Evolutionary conservation across 257 asterid genomes (phyloP).

Genomic region (Primulina huaijiensis): DNA sequence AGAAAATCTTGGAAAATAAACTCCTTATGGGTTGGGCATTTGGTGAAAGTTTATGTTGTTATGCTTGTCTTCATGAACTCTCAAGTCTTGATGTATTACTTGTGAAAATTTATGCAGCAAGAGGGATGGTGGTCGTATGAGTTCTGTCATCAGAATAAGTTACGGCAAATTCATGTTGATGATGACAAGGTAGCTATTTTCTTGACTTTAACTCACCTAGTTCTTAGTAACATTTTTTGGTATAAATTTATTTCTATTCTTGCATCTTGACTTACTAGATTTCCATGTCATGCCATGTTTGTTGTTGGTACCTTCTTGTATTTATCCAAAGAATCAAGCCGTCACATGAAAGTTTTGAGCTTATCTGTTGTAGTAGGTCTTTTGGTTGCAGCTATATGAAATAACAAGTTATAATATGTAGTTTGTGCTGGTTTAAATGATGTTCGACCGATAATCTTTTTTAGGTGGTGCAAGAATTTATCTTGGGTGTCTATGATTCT

Average conservation of each 20-base stretch:
- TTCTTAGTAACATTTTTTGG: neutral
- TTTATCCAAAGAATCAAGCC: neutral
- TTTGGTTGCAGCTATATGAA: neutral
- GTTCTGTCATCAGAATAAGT: slow-evolving; percentile 69
- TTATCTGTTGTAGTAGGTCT: neutral
- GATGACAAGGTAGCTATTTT: slow-evolving; percentile 67
- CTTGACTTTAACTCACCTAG: slow-evolving; percentile 2
- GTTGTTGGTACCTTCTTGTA: neutral
- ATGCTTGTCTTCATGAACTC: neutral
- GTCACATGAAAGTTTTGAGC: neutral
- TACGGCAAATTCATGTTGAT: slow-evolving; percentile 93
- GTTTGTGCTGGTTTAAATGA: slow-evolving; percentile 12
- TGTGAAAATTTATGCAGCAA: slow-evolving; percentile 61
- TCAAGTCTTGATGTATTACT: slow-evolving; percentile 17
- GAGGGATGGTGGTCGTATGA: slow-evolving; percentile 99
- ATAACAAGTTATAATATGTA: neutral
- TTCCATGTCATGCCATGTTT: slow-evolving; percentile 12
- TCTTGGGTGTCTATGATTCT: slow-evolving; percentile 79
- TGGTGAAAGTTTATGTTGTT: neutral
- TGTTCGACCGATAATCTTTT: slow-evolving; percentile 17
- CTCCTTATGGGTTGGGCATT: slow-evolving; percentile 1
- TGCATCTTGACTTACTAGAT: slow-evolving; percentile 19
- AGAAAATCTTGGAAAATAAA: neutral
- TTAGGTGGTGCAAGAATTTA: slow-evolving; percentile 85
- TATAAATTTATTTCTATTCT: slow-evolving; percentile 6